A percentile compares a stretch with the other conserved stretches of the same genome.
phyloP scores from a whole-genome alignment of 2,329 filamentous ascomycete species.

The Cladophialophora yegresii region DNA sequence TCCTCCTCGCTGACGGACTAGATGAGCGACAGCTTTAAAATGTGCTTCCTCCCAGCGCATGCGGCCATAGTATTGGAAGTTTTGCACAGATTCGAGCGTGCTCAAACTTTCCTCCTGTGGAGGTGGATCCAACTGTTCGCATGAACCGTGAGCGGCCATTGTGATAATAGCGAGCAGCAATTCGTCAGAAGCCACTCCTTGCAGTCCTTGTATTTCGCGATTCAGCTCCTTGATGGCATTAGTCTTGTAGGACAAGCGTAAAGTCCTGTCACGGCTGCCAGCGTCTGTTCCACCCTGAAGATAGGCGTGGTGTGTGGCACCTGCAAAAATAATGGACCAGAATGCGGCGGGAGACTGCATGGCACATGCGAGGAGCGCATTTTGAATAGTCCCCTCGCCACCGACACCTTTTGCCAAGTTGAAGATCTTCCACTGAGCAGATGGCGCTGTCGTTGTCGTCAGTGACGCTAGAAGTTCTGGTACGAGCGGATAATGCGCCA shows the following conservation, averaged over 20 bases:
- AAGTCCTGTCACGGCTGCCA: constrained; percentile 1
- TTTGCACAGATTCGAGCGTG: constrained; percentile 15
- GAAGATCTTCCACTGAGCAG: constrained; percentile 26
- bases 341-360: constrained; percentile 19
- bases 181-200: constrained; percentile 13
- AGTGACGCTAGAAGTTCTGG: not conserved
- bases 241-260: constrained; percentile 21
- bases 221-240: constrained; percentile 19
- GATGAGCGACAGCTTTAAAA: constrained; percentile 16
- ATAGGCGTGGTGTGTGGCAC: constrained; percentile 24
- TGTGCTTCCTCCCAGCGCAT: constrained; percentile 22
- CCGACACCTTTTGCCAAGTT: constrained; percentile 6
- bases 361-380: constrained; percentile 20
- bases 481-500: constrained; percentile 14
- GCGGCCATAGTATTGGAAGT: constrained; percentile 22
- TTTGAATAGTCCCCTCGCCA: constrained; percentile 18
- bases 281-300: constrained; percentile 9
- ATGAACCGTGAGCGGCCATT: constrained; percentile 20
- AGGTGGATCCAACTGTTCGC: constrained; percentile 18
- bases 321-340: constrained; percentile 24
- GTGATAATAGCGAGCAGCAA: constrained; percentile 24
- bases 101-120: constrained; percentile 6
- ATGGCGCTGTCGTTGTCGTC: constrained; percentile 3
- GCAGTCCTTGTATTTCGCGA: constrained; percentile 13
- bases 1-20: constrained; percentile 24